A percentile compares a stretch with the other conserved stretches of the same genome.
phyloP scores from a whole-genome alignment of 2,329 filamentous ascomycete genomes.

The Penicillium olsonii region DNA sequence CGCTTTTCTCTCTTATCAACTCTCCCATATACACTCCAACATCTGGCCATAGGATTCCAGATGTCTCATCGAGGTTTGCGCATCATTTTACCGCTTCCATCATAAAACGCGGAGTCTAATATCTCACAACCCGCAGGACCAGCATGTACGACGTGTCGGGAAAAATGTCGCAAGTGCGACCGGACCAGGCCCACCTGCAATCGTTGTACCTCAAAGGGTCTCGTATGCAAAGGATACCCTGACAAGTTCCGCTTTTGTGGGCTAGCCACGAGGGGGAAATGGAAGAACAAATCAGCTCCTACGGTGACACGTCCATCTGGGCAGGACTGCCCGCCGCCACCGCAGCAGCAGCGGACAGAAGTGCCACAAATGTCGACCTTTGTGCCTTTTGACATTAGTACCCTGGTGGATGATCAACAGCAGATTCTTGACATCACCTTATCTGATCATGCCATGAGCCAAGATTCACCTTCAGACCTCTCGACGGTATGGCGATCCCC shows the following conservation, averaged over 20 bases:
- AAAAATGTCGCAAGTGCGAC: slow-evolving; percentile 36
- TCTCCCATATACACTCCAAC: no score
- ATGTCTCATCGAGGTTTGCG: neutral
- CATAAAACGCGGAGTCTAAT: neutral
- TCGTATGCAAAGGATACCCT: slow-evolving; percentile 34
- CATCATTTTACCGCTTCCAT: neutral
- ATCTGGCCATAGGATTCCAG: no score
- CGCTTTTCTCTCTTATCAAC: neutral
- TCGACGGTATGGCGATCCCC: neutral
- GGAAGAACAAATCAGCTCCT: slow-evolving; percentile 29
- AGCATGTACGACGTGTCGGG: slow-evolving; percentile 35
- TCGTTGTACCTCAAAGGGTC: slow-evolving; percentile 33
- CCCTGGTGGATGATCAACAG: neutral
- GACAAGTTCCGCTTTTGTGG: slow-evolving; percentile 35
- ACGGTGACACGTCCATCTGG: neutral
- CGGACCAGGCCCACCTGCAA: slow-evolving; percentile 31
- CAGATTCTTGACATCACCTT: neutral
- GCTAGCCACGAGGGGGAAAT: slow-evolving; percentile 33
- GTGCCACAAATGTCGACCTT: neutral
- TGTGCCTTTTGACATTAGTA: neutral
- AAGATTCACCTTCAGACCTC: neutral
- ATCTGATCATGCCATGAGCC: neutral
- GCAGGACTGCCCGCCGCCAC: no score
- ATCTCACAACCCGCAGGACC: slow-evolving; percentile 19
- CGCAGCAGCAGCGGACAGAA: neutral